Evolutionary conservation across 2,329 filamentous ascomycete genomes (phyloP).

Genomic region (Xylariaceae sp.): DNA sequence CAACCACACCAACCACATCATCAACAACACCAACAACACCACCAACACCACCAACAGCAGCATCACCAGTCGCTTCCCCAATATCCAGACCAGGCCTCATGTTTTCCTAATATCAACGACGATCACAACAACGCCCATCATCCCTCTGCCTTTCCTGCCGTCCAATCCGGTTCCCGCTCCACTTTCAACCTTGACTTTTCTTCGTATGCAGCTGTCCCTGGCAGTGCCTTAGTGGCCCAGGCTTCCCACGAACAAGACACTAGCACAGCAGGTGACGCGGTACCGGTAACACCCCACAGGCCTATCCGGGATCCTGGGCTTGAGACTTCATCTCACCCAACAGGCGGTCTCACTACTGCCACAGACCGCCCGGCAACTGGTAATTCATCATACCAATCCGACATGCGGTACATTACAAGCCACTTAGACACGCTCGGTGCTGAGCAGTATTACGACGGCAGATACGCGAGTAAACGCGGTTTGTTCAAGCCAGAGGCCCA

Average conservation of each 20-base stretch:
- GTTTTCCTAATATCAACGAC: neutral
- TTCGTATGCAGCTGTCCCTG: conserved; percentile 7
- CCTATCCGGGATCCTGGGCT: conserved; percentile 2
- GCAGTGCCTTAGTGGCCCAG: conserved; percentile 4
- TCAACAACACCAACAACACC: neutral
- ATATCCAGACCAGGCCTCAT: neutral
- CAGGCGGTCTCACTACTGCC: neutral
- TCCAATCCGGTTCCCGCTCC: conserved; percentile 4
- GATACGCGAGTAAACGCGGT: conserved; percentile 21
- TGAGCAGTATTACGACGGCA: conserved; percentile 42
- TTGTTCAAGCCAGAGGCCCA: conserved; percentile 21
- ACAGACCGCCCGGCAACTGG: conserved; percentile 5
- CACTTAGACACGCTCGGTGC: conserved; percentile 45
- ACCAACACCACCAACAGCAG: neutral
- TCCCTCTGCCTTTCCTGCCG: neutral
- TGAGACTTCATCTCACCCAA: conserved; percentile 8
- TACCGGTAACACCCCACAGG: conserved; percentile 9
- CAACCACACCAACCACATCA: neutral
- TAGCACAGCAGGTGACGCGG: conserved; percentile 1
- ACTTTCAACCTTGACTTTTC: conserved; percentile 11
- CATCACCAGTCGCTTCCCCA: neutral
- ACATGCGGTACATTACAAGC: conserved; percentile 33
- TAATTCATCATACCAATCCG: conserved; percentile 12
- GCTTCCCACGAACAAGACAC: conserved; percentile 3
- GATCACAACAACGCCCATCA: neutral